Base-by-base conservation (phyloP, 129 eudicot genomes). In the Saussurea involucrata region DNA sequence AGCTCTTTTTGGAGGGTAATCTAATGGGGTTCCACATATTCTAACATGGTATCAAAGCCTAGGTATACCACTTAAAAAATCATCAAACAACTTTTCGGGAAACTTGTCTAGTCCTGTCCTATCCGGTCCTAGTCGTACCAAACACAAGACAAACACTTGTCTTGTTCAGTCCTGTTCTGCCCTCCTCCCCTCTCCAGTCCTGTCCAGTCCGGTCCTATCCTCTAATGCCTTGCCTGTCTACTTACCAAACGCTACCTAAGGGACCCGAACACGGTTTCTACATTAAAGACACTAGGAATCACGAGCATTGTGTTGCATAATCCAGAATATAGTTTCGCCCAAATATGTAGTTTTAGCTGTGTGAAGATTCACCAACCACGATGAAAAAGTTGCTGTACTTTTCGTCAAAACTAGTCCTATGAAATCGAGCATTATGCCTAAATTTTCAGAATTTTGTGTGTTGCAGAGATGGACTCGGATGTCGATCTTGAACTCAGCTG, bases 401-500 rank as follows among this genome's bases (percentile, higher is more conserved):
- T 31, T 60, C 29, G 9, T 53, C 27, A 18, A 57, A n/a, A 58
- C 34, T 27, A 24, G 77, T 22, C 22, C 20, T 71, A 6, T 24
- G 15, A 24, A 37, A 8, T 44, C 55, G 8, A 0, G 5, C 25
- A 32, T 57, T 24, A 20, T 72, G 29, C 67, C 65, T 74, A 11
- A 70, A 40, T 29, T 34, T 32, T 7, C 17, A 5, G 24, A 58
- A 76, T 71, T 12, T 53, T 88, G 73, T 64, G 72, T 60, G 72
- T 64, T 74, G 79, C 96, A 94, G 98, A 89, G 83, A 86, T 94
- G 98, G 98, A 94, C 98, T 12, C 86, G 87, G 74, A 94, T 94
- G 97, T 93, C 98, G 49, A 93, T 93, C 80, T 77, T 93, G 88
- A 93, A 93, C 85, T 78, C 97, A 21, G 98, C 97, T 36, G 95